A percentile compares a stretch with the other conserved stretches of the same genome.
Conservation (phyloP, 805 yeast species). For the Sugiyamaella valdiviana region DNA sequence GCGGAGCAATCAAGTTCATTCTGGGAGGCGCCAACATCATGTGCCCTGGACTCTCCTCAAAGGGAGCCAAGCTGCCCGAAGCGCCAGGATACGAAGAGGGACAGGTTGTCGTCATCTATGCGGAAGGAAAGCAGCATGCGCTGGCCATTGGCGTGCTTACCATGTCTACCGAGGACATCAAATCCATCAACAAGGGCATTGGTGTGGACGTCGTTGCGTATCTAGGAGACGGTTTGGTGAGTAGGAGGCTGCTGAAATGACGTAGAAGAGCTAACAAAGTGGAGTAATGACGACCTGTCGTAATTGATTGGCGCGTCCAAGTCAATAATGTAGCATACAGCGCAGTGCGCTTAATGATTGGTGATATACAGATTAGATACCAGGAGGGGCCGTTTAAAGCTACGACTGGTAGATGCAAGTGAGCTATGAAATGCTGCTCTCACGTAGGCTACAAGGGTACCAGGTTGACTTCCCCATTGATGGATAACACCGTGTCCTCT, state of each 20-base stretch:
- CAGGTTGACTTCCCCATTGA: not conserved
- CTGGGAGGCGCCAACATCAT: slow-evolving; percentile 94
- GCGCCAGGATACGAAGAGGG: slow-evolving; percentile 58
- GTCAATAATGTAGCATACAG: not conserved
- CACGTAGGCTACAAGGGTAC: not conserved
- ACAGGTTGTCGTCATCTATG: slow-evolving; percentile 72
- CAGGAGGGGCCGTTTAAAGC: too few relatives aligned
- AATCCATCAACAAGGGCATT: slow-evolving; percentile 73
- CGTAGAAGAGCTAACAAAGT: not conserved
- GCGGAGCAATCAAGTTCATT: slow-evolving; percentile 94
- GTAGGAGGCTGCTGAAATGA: slow-evolving; percentile 9
- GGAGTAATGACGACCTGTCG: not conserved
- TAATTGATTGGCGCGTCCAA: slow-evolving; percentile 1
- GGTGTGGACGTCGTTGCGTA: slow-evolving; percentile 82
- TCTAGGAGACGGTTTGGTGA: slow-evolving; percentile 74
- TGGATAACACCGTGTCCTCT: not conserved
- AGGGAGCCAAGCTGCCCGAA: slow-evolving; percentile 79
- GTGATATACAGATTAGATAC: not conserved
- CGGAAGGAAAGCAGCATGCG: slow-evolving; percentile 89
- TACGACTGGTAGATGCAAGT: too few relatives aligned
- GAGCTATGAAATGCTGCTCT: too few relatives aligned
- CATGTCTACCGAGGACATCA: slow-evolving; percentile 88
- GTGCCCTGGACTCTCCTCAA: slow-evolving; percentile 89
- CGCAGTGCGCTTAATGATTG: not conserved
- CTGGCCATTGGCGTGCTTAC: slow-evolving; percentile 81